Evolutionary conservation across 2,329 filamentous ascomycete genomes (phyloP).

Genomic region (Fusarium hostae): DNA sequence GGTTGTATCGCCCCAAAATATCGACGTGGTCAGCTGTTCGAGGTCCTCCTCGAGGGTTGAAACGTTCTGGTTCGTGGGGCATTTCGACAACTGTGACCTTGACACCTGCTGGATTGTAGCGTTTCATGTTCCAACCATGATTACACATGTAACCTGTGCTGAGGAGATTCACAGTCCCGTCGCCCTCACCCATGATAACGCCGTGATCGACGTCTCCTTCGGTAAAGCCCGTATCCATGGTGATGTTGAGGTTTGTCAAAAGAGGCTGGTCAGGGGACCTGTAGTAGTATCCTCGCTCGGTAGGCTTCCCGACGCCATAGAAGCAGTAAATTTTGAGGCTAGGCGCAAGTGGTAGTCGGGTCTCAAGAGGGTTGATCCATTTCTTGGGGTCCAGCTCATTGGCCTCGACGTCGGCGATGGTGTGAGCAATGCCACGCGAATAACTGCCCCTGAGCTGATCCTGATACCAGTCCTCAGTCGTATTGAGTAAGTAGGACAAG

Average conservation of each 20-base stretch:
- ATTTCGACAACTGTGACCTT: conserved; percentile 92
- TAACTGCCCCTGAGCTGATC: conserved; percentile 79
- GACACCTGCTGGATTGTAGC: conserved; percentile 88
- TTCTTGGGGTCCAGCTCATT: conserved; percentile 82
- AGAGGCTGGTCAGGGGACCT: conserved; percentile 72
- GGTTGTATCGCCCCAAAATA: conserved; percentile 85
- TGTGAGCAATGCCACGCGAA: conserved; percentile 89
- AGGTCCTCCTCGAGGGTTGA: conserved; percentile 80
- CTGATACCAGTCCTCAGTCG: conserved; percentile 87
- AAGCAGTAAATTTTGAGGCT: conserved; percentile 97
- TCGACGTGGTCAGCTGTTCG: conserved; percentile 92
- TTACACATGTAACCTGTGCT: conserved; percentile 97
- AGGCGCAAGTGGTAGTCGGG: conserved; percentile 85
- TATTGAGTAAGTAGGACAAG: conserved; percentile 79
- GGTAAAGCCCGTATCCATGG: conserved; percentile 74
- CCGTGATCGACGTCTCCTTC: conserved; percentile 79
- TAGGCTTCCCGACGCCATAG: conserved; percentile 94
- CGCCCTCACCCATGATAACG: conserved; percentile 94
- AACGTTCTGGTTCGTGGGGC: conserved; percentile 94
- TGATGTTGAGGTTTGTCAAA: conserved; percentile 76
- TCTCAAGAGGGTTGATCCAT: conserved; percentile 96
- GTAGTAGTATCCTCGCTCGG: conserved; percentile 94
- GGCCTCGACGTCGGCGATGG: conserved; percentile 79
- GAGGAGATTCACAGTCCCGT: conserved; percentile 94
- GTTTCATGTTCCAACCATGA: conserved; percentile 90